A percentile compares a stretch with the other conserved stretches of the same genome.
Evolutionary conservation across 176 grass and related monocot genomes (phyloP).

Genomic region (Musa itinerans): DNA sequence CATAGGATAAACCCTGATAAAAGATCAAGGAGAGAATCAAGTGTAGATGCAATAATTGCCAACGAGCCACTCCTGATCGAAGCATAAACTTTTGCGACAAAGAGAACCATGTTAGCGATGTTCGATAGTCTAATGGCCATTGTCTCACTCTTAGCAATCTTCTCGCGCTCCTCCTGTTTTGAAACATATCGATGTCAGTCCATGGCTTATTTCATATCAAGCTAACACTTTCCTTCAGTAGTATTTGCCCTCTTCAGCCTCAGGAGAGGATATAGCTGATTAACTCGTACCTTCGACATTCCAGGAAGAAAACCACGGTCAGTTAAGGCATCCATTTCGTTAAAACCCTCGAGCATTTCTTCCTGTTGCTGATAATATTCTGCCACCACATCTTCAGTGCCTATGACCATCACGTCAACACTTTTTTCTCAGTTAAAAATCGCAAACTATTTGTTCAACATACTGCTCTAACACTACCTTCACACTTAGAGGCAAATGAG

Average conservation of each 20-base stretch:
- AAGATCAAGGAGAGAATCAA: slow-evolving; percentile 83
- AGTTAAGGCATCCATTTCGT: slow-evolving; percentile 89
- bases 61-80: slow-evolving; percentile 64
- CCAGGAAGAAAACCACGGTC: slow-evolving; percentile 94
- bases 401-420: slow-evolving; percentile 16
- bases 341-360: slow-evolving; percentile 97
- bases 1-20: slow-evolving; percentile 78
- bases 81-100: slow-evolving; percentile 90
- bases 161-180: slow-evolving; percentile 65
- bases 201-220: background rate
- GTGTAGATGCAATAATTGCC: slow-evolving; percentile 79
- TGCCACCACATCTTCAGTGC: slow-evolving; percentile 67
- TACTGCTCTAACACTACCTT: background rate
- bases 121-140: slow-evolving; percentile 77
- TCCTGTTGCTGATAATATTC: slow-evolving; percentile 94
- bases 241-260: background rate
- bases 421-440: background rate
- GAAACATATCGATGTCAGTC: background rate
- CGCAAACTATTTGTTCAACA: background rate
- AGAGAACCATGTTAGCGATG: slow-evolving; percentile 92
- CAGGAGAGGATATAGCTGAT: background rate
- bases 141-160: slow-evolving; percentile 70
- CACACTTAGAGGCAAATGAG: background rate
- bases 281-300: slow-evolving; percentile 66
- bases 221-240: background rate